Percentiles rank a stretch among this genome's conserved stretches.
phyloP scores from a whole-genome alignment of 371 early-diverging fungal genomes.

The Lichtheimia ornata region DNA sequence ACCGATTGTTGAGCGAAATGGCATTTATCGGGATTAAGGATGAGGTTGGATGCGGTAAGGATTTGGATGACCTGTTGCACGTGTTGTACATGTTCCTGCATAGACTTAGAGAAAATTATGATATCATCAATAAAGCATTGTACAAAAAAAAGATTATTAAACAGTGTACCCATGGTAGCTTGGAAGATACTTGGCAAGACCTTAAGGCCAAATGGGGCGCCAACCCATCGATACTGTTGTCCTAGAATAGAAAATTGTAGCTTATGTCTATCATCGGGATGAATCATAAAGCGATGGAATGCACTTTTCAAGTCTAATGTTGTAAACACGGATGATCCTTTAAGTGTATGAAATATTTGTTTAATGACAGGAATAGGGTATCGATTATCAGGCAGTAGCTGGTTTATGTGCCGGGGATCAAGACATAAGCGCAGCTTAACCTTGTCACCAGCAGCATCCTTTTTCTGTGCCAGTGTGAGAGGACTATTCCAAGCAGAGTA shows the following conservation, averaged over 20 bases:
- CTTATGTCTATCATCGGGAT: conserved; percentile 14
- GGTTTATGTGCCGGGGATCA: conserved; percentile 25
- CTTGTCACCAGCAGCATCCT: conserved; percentile 19
- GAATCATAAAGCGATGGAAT: conserved; percentile 29
- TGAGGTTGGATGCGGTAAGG: conserved; percentile 16
- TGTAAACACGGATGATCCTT: conserved; percentile 17
- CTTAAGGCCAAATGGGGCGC: conserved; percentile 29
- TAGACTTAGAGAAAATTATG: not conserved
- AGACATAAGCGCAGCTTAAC: conserved; percentile 15
- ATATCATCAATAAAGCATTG: conserved; percentile 15
- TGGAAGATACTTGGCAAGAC: conserved; percentile 23
- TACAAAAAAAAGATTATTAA: not conserved
- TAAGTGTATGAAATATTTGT: conserved; percentile 18
- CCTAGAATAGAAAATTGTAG: not conserved
- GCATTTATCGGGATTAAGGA: conserved; percentile 21
- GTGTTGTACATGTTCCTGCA: conserved; percentile 1
- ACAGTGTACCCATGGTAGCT: conserved; percentile 14
- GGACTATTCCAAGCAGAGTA: conserved; percentile 24
- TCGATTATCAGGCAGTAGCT: conserved; percentile 17
- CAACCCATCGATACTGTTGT: conserved; percentile 26
- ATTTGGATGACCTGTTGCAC: conserved; percentile 3
- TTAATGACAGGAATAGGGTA: conserved; percentile 24
- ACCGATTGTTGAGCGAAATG: conserved; percentile 11
- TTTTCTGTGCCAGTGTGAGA: conserved; percentile 22
- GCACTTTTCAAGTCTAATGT: conserved; percentile 27